Percentiles rank a stretch among this genome's conserved stretches.
These are phyloP conservation scores for Sclerotinia nivalis DNA, from an alignment of 2,329 filamentous ascomycete genomes.

Conservation along the genomic window DNA sequence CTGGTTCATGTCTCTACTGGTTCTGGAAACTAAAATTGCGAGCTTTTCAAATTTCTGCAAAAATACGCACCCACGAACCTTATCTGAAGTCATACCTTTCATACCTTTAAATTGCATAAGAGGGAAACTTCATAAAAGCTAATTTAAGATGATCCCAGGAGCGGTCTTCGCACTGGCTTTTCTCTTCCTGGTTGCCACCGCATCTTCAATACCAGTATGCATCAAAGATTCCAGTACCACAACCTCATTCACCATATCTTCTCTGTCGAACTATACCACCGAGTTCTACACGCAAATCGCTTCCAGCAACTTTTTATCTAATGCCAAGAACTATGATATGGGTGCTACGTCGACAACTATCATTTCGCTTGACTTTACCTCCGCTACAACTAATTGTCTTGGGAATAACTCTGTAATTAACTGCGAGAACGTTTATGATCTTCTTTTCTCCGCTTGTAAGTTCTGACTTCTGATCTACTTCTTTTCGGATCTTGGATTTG, in stretches of 20 bases:
- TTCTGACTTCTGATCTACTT: neutral
- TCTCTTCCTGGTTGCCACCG: neutral
- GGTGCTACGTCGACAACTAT: neutral
- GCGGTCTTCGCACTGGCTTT: neutral
- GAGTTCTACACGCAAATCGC: neutral
- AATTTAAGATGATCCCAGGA: neutral
- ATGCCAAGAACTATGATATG: neutral
- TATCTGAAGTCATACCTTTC: neutral
- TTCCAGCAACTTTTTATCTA: conserved; percentile 1
- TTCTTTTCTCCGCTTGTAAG: neutral
- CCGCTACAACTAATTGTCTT: neutral
- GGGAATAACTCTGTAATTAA: neutral
- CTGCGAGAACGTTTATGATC: neutral
- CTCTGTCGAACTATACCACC: conserved; percentile 1
- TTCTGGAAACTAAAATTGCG: conserved; percentile 1
- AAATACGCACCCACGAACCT: neutral
- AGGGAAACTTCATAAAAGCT: neutral
- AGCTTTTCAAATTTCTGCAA: neutral
- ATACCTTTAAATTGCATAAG: neutral
- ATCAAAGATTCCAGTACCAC: neutral
- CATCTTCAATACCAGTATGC: conserved; percentile 6
- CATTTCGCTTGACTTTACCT: conserved; percentile 1
- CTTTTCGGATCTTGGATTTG: no score
- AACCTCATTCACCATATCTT: neutral
- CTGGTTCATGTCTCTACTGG: neutral